Evolutionary conservation across 2,329 filamentous ascomycete genomes (phyloP).

Genomic region (Botrytis deweyae): DNA sequence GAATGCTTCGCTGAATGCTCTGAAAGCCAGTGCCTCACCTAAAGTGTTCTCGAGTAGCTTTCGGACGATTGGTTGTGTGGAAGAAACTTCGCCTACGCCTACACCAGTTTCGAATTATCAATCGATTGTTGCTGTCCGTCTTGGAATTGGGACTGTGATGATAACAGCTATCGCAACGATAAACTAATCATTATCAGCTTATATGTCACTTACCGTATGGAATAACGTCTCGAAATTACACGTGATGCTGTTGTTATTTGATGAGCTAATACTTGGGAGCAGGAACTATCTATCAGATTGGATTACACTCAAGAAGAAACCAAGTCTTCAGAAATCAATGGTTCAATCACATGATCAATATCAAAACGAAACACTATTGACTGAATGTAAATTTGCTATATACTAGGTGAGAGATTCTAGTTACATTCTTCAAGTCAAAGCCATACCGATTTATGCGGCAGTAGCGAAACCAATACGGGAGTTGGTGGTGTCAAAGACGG

Average conservation of each 20-base stretch:
- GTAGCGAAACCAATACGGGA: background rate
- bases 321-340: background rate
- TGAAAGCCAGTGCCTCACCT: background rate
- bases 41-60: background rate
- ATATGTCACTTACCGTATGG: too few species aligned
- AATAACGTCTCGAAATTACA: background rate
- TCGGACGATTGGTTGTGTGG: background rate
- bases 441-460: background rate
- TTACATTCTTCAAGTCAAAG: background rate
- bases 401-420: background rate
- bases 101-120: background rate
- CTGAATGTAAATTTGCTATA: background rate
- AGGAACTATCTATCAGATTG: too few species aligned
- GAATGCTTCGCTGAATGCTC: background rate
- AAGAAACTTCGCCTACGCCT: background rate
- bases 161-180: background rate
- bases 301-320: too few species aligned
- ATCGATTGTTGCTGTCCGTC: rapidly evolving
- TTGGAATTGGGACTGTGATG: background rate
- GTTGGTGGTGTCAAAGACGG: background rate
- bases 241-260: too few species aligned
- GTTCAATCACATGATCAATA: background rate
- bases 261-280: background rate
- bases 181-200: background rate
- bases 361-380: background rate